Conservation (phyloP, 495 filamentous ascomycete genomes). For the Daldinia vernicosa region DNA sequence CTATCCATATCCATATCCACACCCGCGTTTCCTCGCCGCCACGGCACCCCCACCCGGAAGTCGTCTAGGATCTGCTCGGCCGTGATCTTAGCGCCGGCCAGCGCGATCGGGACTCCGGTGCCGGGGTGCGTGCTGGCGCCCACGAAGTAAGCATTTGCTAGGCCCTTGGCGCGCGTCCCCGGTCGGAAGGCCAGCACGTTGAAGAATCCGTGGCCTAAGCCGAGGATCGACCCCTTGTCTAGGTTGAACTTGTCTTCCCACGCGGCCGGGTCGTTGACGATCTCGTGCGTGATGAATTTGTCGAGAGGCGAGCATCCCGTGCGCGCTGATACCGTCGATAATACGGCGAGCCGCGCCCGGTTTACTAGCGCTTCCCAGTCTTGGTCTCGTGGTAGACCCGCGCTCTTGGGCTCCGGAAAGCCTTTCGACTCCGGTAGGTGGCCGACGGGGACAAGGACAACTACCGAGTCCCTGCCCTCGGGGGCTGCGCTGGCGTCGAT, state of each 20-base stretch:
- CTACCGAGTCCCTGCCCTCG: constrained; percentile 64
- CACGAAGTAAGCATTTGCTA: constrained; percentile 68
- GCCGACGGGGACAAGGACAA: constrained; percentile 74
- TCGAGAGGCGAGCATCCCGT: constrained; percentile 58
- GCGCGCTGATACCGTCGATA: constrained; percentile 63
- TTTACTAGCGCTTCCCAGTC: constrained; percentile 65
- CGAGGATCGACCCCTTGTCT: constrained; percentile 73
- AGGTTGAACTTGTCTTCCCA: constrained; percentile 75
- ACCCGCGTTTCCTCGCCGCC: constrained; percentile 44
- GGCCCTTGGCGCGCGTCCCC: constrained; percentile 58
- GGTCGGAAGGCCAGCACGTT: constrained; percentile 75
- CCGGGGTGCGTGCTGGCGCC: constrained; percentile 77
- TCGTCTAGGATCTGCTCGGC: constrained; percentile 64
- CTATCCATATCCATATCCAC: constrained; percentile 11
- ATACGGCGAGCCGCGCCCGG: constrained; percentile 60
- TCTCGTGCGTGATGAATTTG: constrained; percentile 62
- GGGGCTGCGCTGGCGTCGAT: constrained; percentile 73
- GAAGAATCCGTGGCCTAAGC: constrained; percentile 72
- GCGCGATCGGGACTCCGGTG: constrained; percentile 73
- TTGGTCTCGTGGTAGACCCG: constrained; percentile 53
- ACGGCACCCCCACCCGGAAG: constrained; percentile 51
- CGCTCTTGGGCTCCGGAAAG: constrained; percentile 33
- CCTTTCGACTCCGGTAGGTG: constrained; percentile 54
- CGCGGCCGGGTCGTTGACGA: constrained; percentile 65
- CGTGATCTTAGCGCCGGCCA: constrained; percentile 71